Evolutionary conservation across 2,329 filamentous ascomycete genomes (phyloP).

Genomic region (Phaeosphaeriaceae sp.): DNA sequence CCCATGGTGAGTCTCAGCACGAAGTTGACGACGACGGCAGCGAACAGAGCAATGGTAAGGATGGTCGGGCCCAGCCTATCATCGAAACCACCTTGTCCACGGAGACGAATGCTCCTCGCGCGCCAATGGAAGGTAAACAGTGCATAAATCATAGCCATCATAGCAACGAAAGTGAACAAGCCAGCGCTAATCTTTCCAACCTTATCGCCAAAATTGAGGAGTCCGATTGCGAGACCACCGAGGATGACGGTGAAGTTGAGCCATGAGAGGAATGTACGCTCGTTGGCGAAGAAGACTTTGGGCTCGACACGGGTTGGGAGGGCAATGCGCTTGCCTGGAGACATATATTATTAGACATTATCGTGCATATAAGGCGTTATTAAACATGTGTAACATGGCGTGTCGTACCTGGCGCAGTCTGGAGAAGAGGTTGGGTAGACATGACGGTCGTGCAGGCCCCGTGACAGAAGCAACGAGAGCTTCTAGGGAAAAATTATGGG

Average conservation of each 20-base stretch:
- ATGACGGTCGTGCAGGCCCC: conserved; percentile 59
- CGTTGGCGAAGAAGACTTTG: conserved; percentile 99
- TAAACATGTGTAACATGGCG: background rate
- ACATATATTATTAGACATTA: conserved; percentile 17
- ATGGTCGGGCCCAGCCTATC: conserved; percentile 94
- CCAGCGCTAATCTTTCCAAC: conserved; percentile 93
- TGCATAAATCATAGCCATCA: conserved; percentile 95
- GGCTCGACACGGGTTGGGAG: conserved; percentile 97
- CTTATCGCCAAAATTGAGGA: conserved; percentile 96
- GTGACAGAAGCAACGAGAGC: conserved; percentile 22
- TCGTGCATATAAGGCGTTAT: background rate
- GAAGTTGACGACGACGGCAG: conserved; percentile 96
- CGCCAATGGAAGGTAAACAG: conserved; percentile 97
- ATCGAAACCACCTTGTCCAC: conserved; percentile 95
- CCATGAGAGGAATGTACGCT: conserved; percentile 98
- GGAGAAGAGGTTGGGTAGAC: conserved; percentile 96
- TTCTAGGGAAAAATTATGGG: conserved; percentile 4
- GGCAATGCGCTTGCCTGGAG: conserved; percentile 91
- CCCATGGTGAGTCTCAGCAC: conserved; percentile 62
- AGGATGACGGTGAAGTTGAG: conserved; percentile 99
- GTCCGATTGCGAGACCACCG: conserved; percentile 92
- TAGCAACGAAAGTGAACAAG: conserved; percentile 91
- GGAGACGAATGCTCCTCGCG: conserved; percentile 86
- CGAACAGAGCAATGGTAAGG: conserved; percentile 81
- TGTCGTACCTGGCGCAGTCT: conserved; percentile 82